Conservation (phyloP, 1,139 yeast species). For the Magnusiomyces tetraspermus region DNA sequence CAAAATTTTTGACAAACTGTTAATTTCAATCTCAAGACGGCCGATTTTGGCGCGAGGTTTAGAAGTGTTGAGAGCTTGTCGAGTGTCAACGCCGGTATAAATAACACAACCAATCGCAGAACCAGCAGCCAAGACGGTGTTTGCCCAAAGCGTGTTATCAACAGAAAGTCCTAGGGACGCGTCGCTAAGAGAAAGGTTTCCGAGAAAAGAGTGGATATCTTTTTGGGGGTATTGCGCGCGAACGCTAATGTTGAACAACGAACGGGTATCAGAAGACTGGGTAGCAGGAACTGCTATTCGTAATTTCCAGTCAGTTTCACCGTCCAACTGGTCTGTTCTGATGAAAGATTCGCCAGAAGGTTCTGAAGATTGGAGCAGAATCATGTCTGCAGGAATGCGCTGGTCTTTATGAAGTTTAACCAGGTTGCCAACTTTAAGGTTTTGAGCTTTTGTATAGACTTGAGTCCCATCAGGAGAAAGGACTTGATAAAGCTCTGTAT, state of each 20-base stretch:
- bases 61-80: slow-evolving; percentile 91
- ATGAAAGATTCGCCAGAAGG: slow-evolving; percentile 78
- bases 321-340: slow-evolving; percentile 95
- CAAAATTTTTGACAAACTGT: slow-evolving; percentile 73
- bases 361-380: slow-evolving; percentile 77
- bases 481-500: slow-evolving; percentile 71
- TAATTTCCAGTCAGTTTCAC: slow-evolving; percentile 98
- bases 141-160: slow-evolving; percentile 97
- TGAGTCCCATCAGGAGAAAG: slow-evolving; percentile 26
- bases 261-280: slow-evolving; percentile 44
- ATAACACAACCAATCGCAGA: slow-evolving; percentile 78
- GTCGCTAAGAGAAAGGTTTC: slow-evolving; percentile 51
- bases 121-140: slow-evolving; percentile 92
- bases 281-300: slow-evolving; percentile 68
- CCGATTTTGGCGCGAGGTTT: slow-evolving; percentile 87
- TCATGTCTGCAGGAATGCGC: slow-evolving; percentile 88
- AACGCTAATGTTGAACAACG: slow-evolving; percentile 43
- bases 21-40: slow-evolving; percentile 80
- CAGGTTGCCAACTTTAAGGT: slow-evolving; percentile 76
- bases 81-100: slow-evolving; percentile 87
- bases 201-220: slow-evolving; percentile 71
- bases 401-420: slow-evolving; percentile 73
- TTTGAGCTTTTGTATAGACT: slow-evolving; percentile 45
- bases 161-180: slow-evolving; percentile 61
- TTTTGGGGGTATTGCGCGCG: slow-evolving; percentile 73